phyloP scores from a whole-genome alignment of 768 basidiomycete species.

The Auricularia cornea region DNA sequence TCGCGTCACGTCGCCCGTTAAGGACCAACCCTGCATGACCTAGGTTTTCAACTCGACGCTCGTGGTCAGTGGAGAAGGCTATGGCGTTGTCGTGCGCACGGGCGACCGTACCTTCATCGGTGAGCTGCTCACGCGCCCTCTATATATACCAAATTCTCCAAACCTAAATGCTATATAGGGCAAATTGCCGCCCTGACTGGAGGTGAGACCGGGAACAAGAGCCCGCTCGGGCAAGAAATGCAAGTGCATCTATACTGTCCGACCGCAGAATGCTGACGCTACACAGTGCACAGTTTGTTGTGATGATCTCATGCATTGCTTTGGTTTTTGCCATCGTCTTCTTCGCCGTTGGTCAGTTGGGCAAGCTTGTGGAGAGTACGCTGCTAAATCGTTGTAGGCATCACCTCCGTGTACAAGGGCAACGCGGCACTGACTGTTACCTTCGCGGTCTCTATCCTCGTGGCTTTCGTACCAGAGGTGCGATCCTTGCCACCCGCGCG shows the following conservation, averaged over 20 bases:
- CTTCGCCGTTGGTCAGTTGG: conserved; percentile 36
- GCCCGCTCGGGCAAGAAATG: conserved; percentile 62
- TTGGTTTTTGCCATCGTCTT: conserved; percentile 55
- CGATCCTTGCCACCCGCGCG: not conserved
- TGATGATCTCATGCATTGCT: conserved; percentile 53
- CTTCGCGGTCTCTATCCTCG: conserved; percentile 52
- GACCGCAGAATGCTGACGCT: conserved; percentile 2
- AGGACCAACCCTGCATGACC: not conserved
- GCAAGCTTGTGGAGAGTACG: not conserved
- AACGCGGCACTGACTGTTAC: conserved; percentile 52
- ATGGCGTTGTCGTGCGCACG: conserved; percentile 60
- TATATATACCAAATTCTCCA: conserved; percentile 3
- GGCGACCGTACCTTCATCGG: conserved; percentile 62
- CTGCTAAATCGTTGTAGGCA: conserved; percentile 24
- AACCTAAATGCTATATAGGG: conserved; percentile 27
- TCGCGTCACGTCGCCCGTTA: not conserved
- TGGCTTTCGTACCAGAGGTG: conserved; percentile 48
- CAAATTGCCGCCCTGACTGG: conserved; percentile 64
- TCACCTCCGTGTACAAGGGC: conserved; percentile 58
- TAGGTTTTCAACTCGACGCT: conserved; percentile 66
- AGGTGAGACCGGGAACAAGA: conserved; percentile 54
- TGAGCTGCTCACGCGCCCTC: conserved; percentile 13
- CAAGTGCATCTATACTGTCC: conserved; percentile 18
- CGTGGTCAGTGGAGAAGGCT: conserved; percentile 63
- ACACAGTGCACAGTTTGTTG: conserved; percentile 48